Conservation (phyloP, 192 early-diverging fungal species). For the Neocallimastix lanati region DNA sequence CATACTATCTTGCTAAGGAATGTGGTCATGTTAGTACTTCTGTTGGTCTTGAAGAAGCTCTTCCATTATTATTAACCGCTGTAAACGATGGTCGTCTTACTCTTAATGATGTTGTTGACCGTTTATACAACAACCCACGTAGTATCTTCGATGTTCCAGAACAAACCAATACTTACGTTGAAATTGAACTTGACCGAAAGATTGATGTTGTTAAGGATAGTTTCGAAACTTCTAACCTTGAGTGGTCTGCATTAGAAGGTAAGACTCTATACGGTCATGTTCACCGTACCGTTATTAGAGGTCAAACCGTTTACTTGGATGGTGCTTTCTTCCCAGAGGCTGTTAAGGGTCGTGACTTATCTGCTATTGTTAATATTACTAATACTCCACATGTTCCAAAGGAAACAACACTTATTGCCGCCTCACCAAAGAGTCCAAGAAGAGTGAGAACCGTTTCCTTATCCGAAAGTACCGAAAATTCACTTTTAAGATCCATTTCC, state of each 20-base stretch:
- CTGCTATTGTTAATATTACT: constrained; percentile 23
- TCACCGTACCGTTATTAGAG: constrained; percentile 76
- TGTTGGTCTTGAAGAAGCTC: constrained; percentile 43
- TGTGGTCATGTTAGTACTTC: constrained; percentile 14
- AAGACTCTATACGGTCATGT: constrained; percentile 48
- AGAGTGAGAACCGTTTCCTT: constrained; percentile 3
- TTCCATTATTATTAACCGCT: constrained; percentile 66
- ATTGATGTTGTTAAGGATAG: constrained; percentile 17
- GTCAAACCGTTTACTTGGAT: constrained; percentile 72
- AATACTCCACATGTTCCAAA: constrained; percentile 14
- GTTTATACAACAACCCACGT: constrained; percentile 69
- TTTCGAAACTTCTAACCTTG: constrained; percentile 6
- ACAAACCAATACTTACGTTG: constrained; percentile 83
- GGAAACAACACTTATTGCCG: constrained; percentile 2
- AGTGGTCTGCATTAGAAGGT: constrained; percentile 42
- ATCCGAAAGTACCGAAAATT: not conserved
- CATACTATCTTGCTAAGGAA: constrained; percentile 36
- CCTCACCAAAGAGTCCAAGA: constrained; percentile 1
- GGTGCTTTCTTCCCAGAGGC: constrained; percentile 35
- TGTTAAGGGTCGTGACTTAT: constrained; percentile 22
- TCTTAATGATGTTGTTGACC: constrained; percentile 51
- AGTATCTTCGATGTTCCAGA: constrained; percentile 82
- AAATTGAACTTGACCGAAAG: constrained; percentile 72
- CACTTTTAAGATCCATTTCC: not conserved
- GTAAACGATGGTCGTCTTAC: constrained; percentile 58